These are phyloP conservation scores for Paramecium primaurelia DNA, from an alignment of 73 alveolate species.

Conservation along the genomic window DNA sequence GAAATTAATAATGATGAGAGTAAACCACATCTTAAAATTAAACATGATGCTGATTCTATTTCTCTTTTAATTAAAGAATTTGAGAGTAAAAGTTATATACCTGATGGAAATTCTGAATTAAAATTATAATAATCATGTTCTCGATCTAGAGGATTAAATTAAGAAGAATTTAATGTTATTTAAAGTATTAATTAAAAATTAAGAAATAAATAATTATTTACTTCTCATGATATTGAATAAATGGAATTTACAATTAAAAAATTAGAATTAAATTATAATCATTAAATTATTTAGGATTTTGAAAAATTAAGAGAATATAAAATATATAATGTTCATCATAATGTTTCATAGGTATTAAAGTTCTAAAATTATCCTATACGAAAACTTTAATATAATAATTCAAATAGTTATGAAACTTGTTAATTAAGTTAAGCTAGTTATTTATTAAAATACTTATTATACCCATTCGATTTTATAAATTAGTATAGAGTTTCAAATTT, in stretches of 20 bases:
- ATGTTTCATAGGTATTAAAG: background rate
- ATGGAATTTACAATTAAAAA: background rate
- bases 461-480: slow-evolving; percentile 3
- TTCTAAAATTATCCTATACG: background rate
- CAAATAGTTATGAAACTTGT: background rate
- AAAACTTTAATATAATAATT: background rate
- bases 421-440: background rate
- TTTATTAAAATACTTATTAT: slow-evolving; percentile 12
- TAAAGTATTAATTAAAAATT: background rate
- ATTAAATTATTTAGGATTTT: background rate
- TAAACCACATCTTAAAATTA: background rate
- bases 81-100: background rate
- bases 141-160: background rate
- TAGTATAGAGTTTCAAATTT: background rate
- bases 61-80: slow-evolving; percentile 1
- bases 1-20: background rate
- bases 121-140: background rate
- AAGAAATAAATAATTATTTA: background rate
- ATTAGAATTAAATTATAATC: background rate
- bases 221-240: background rate
- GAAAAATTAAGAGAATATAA: background rate
- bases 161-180: background rate
- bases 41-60: background rate
- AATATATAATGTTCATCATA: background rate
- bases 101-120: background rate